Conservation (phyloP, 371 early-diverging fungal genomes). For the Mucor velutinosus region DNA sequence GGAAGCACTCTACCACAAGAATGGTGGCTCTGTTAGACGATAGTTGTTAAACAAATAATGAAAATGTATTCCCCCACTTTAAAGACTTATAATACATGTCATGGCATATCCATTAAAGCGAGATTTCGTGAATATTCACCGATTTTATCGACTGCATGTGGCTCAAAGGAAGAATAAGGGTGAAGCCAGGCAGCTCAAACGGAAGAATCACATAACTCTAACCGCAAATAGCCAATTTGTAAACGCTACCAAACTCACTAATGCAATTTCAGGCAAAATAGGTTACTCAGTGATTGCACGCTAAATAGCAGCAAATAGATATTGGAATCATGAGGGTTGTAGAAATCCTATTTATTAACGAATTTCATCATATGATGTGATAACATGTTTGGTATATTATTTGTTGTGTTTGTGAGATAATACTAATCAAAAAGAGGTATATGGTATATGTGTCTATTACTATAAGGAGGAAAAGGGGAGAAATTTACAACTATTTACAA, state of each 20-base stretch:
- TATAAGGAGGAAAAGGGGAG: not conserved
- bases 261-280: no score
- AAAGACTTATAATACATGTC: no score
- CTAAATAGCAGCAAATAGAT: not conserved
- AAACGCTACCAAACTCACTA: no score
- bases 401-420: not conserved
- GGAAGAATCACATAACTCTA: no score
- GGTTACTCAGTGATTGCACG: not conserved
- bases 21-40: slow-evolving; percentile 37
- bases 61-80: not conserved
- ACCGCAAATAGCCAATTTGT: no score
- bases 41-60: not conserved
- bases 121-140: no score
- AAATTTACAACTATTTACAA: slow-evolving; percentile 4
- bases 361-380: not conserved
- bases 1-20: slow-evolving; percentile 52
- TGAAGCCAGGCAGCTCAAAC: no score
- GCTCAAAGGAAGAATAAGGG: no score
- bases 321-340: not conserved
- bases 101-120: no score
- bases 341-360: not conserved
- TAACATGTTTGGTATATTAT: slow-evolving; percentile 6
- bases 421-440: not conserved
- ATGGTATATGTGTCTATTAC: not conserved
- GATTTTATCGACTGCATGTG: no score